These are phyloP conservation scores for Arctium lappa DNA, from an alignment of 129 eudicot genomes.

Conservation along the genomic window DNA sequence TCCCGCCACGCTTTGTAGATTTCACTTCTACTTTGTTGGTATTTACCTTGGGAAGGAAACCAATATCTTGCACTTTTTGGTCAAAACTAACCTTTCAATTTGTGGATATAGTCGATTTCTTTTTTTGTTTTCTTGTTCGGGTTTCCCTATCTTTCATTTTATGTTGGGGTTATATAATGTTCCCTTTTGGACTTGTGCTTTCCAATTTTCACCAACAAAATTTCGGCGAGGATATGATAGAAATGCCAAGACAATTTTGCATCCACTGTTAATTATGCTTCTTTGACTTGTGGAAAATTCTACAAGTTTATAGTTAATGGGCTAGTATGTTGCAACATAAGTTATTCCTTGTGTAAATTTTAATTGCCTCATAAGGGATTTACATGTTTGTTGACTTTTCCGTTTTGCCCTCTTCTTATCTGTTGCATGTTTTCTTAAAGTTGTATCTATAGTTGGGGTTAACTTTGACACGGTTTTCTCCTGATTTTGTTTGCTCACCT, in stretches of 20 bases:
- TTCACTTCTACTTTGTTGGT: not conserved
- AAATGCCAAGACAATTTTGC: not conserved
- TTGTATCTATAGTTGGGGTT: not conserved
- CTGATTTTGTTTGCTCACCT: conserved; percentile 1
- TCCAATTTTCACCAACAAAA: not conserved
- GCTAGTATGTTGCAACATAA: not conserved
- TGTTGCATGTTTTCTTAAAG: conserved; percentile 1
- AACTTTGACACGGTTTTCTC: conserved; percentile 27
- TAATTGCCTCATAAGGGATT: not conserved
- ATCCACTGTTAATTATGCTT: not conserved
- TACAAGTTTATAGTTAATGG: not conserved
- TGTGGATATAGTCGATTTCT: not conserved
- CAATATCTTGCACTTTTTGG: not conserved
- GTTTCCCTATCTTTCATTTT: not conserved
- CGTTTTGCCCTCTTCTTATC: conserved; percentile 3
- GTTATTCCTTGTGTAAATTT: not conserved
- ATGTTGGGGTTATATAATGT: not conserved
- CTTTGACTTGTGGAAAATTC: conserved; percentile 2
- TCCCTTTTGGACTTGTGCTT: not conserved
- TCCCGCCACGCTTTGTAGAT: not conserved
- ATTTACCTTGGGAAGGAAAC: not conserved
- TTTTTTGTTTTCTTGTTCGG: not conserved
- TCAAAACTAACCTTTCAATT: not conserved
- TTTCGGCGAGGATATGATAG: not conserved
- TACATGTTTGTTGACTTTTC: not conserved